phyloP scores from a whole-genome alignment of 1,139 yeast species.

The Sugiyamaella japonica region DNA sequence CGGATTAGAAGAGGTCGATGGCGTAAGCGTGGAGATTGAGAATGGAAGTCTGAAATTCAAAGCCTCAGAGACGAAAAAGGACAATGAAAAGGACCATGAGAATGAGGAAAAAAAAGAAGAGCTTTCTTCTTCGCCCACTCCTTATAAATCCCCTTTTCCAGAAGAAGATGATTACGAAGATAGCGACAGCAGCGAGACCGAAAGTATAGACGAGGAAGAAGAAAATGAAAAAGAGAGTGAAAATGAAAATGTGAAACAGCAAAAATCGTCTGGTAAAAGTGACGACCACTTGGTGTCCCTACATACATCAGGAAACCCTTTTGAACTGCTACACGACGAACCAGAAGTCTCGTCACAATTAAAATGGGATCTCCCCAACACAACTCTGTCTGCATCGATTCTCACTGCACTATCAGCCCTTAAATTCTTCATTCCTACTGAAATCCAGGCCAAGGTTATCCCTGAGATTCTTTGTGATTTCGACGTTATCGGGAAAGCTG shows the following conservation, averaged over 20 bases:
- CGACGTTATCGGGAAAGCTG: slow-evolving; percentile 93
- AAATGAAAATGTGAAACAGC: neutral
- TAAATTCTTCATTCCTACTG: slow-evolving; percentile 74
- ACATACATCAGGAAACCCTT: slow-evolving; percentile 33
- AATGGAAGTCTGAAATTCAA: slow-evolving; percentile 44
- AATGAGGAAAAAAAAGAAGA: neutral
- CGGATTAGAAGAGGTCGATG: slow-evolving; percentile 92
- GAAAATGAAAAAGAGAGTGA: slow-evolving; percentile 22
- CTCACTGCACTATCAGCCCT: slow-evolving; percentile 59
- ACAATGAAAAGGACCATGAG: no score
- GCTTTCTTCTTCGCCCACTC: neutral
- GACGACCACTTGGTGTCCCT: slow-evolving; percentile 31
- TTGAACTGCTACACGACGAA: slow-evolving; percentile 29
- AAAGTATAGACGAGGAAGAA: slow-evolving; percentile 23
- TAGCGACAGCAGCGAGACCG: slow-evolving; percentile 19
- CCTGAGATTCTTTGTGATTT: slow-evolving; percentile 71
- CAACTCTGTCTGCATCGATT: slow-evolving; percentile 51
- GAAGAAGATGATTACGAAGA: slow-evolving; percentile 29
- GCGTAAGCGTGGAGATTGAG: slow-evolving; percentile 66
- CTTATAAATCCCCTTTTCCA: slow-evolving; percentile 29
- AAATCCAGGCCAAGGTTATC: slow-evolving; percentile 74
- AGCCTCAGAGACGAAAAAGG: slow-evolving; percentile 23
- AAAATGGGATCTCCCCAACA: slow-evolving; percentile 34
- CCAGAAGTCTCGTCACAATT: slow-evolving; percentile 27
- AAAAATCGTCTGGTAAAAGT: slow-evolving; percentile 21